A percentile compares a stretch with the other conserved stretches of the same genome.
phyloP scores from a whole-genome alignment of 805 yeast species.

The Wickerhamiella alocasiicola region DNA sequence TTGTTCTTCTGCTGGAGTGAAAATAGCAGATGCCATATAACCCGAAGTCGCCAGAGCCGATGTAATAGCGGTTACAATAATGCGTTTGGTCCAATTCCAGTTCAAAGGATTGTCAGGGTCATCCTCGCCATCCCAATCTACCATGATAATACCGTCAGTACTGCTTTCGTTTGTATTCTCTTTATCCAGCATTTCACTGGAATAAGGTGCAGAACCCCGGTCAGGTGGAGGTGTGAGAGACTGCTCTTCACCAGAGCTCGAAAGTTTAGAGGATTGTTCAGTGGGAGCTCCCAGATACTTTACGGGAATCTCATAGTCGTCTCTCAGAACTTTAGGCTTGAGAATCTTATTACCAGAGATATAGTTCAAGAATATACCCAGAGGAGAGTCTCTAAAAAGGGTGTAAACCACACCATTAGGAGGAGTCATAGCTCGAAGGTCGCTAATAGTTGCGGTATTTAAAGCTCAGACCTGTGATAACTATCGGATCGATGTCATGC shows the following conservation, averaged over 20 bases:
- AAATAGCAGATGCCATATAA: too few relatives aligned
- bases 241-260: too few relatives aligned
- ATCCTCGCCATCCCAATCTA: constrained; percentile 25
- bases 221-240: too few relatives aligned
- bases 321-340: not conserved
- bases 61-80: constrained; percentile 30
- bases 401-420: too few relatives aligned
- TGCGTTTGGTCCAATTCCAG: constrained; percentile 38
- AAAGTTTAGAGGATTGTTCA: not conserved
- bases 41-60: constrained; percentile 38
- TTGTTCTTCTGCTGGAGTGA: constrained; percentile 40
- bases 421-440: too few relatives aligned
- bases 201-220: too few relatives aligned
- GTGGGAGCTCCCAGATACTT: not conserved
- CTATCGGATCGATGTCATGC: too few relatives aligned
- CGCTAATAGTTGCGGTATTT: too few relatives aligned
- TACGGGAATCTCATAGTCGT: not conserved
- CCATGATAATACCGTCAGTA: constrained; percentile 13
- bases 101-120: constrained; percentile 37
- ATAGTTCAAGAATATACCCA: not conserved
- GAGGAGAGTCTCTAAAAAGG: not conserved
- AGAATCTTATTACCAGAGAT: not conserved
- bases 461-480: too few relatives aligned
- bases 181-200: not conserved
- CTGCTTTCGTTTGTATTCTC: not conserved